Evolutionary conservation across 805 yeast species (phyloP).

Genomic region (Teunomyces barrocoloradensis): DNA sequence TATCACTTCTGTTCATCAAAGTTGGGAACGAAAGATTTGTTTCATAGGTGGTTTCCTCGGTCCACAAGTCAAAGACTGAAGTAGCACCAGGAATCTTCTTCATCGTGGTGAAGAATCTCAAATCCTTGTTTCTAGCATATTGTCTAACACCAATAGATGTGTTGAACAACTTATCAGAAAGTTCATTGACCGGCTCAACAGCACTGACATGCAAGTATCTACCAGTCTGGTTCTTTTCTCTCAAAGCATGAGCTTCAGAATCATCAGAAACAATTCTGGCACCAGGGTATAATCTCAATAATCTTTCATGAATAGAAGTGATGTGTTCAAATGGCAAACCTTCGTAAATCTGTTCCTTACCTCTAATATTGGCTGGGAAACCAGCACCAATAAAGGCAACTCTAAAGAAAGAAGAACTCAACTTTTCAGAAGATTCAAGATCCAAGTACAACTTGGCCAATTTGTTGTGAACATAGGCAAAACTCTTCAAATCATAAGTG

Average conservation of each 20-base stretch:
- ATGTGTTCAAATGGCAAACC: constrained; percentile 87
- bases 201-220: constrained; percentile 68
- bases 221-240: constrained; percentile 56
- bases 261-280: constrained; percentile 66
- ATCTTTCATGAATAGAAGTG: constrained; percentile 74
- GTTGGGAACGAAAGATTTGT: constrained; percentile 81
- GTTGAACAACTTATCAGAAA: constrained; percentile 44
- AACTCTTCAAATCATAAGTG: constrained; percentile 72
- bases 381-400: constrained; percentile 82
- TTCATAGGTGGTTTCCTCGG: constrained; percentile 79
- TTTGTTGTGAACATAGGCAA: constrained; percentile 67
- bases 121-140: constrained; percentile 71
- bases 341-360: constrained; percentile 76
- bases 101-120: constrained; percentile 66
- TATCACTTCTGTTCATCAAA: constrained; percentile 79
- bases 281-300: constrained; percentile 76
- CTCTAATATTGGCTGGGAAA: constrained; percentile 74
- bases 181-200: constrained; percentile 66
- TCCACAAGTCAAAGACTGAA: constrained; percentile 76
- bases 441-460: constrained; percentile 66
- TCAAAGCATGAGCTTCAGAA: constrained; percentile 51
- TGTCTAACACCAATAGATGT: constrained; percentile 62
- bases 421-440: constrained; percentile 66
- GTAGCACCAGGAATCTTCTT: constrained; percentile 73
- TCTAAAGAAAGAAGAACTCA: constrained; percentile 74